phyloP scores from a whole-genome alignment of 495 filamentous ascomycete genomes.

The Neurospora hispaniola region DNA sequence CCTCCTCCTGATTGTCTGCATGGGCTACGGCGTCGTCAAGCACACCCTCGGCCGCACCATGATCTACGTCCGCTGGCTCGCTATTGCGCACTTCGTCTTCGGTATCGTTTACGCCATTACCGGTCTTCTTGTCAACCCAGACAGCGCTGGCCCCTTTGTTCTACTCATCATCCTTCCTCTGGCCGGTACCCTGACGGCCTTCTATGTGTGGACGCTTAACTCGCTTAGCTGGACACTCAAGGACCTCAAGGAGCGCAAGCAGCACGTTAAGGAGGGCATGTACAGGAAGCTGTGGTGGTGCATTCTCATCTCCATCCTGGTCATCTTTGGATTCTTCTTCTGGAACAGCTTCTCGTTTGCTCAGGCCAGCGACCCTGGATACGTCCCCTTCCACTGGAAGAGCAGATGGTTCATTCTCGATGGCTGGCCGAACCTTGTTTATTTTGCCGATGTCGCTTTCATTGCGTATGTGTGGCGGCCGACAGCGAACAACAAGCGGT shows the following conservation, averaged over 20 bases:
- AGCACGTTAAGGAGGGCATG: slow-evolving; percentile 88
- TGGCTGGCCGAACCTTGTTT: slow-evolving; percentile 95
- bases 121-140: slow-evolving; percentile 78
- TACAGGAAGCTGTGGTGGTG: slow-evolving; percentile 99
- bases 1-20: slow-evolving; percentile 94
- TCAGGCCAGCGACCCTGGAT: slow-evolving; percentile 68
- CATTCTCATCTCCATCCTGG: slow-evolving; percentile 80
- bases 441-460: slow-evolving; percentile 81
- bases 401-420: slow-evolving; percentile 95
- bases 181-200: slow-evolving; percentile 84
- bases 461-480: slow-evolving; percentile 97
- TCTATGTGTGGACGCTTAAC: slow-evolving; percentile 99
- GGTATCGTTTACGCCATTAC: slow-evolving; percentile 88
- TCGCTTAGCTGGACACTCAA: slow-evolving; percentile 91
- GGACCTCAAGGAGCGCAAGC: slow-evolving; percentile 85
- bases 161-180: slow-evolving; percentile 90
- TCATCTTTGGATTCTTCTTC: slow-evolving; percentile 94
- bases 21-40: slow-evolving; percentile 98
- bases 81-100: slow-evolving; percentile 87
- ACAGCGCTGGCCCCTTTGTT: slow-evolving; percentile 76
- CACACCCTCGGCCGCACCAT: slow-evolving; percentile 87
- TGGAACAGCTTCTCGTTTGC: slow-evolving; percentile 93
- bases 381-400: slow-evolving; percentile 93
- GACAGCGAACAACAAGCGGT: slow-evolving; percentile 91
- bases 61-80: slow-evolving; percentile 86